Evolutionary conservation across 225 moss, liverwort and hornwort genomes (phyloP).

Genomic region (Sphagnum contortum): DNA sequence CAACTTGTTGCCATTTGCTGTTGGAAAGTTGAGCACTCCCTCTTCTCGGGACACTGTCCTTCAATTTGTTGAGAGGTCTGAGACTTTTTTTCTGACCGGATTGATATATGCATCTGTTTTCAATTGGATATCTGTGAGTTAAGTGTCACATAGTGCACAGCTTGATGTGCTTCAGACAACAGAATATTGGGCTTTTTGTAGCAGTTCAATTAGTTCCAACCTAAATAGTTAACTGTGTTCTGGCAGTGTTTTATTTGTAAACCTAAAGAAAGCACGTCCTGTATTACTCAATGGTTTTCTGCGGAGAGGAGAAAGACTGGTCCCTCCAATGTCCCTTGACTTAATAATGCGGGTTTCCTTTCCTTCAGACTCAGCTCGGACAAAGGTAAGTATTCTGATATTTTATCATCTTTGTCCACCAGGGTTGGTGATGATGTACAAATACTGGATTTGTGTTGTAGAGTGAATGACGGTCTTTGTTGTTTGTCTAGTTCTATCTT

Average conservation of each 20-base stretch:
- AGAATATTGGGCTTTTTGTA: too few relatives aligned
- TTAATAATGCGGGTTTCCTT: constrained; percentile 55
- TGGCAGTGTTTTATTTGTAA: constrained; percentile 65
- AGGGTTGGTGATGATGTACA: too few relatives aligned
- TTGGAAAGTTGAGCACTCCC: constrained; percentile 76
- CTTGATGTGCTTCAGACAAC: too few relatives aligned
- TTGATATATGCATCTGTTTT: too few relatives aligned
- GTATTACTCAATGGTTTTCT: constrained; percentile 69
- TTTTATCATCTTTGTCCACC: too few relatives aligned
- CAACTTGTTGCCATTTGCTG: constrained; percentile 79
- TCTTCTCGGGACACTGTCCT: constrained; percentile 59
- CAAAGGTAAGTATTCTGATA: constrained; percentile 40
- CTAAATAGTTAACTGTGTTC: background rate
- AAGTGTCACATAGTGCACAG: too few relatives aligned
- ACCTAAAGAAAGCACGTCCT: constrained; percentile 66
- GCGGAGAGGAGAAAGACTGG: constrained; percentile 88
- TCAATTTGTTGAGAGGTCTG: constrained; percentile 84
- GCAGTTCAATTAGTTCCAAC: too few relatives aligned
- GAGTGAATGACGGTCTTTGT: too few relatives aligned
- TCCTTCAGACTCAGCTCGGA: constrained; percentile 63
- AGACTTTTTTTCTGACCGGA: too few relatives aligned
- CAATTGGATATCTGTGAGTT: too few relatives aligned
- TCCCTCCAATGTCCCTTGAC: constrained; percentile 70
- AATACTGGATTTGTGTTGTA: too few relatives aligned
- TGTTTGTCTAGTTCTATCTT: too few relatives aligned